Evolutionary conservation across 495 filamentous ascomycete genomes (phyloP), one percentile per base, ranked within the genome.

Genomic region (Xylaria intraflava): DNA sequence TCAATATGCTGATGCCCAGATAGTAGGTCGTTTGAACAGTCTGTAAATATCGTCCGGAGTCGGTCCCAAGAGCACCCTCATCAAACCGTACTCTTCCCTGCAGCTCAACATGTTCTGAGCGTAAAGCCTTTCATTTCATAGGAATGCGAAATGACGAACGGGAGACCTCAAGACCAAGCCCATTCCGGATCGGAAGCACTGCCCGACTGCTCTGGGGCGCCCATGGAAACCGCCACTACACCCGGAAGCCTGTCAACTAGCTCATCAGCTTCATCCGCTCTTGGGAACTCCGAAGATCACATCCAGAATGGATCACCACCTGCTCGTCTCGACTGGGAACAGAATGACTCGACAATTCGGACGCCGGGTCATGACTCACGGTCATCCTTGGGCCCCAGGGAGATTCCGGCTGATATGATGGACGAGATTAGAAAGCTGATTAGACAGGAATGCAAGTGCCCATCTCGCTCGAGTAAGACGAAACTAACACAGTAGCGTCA

Each of bases 351-450:
- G 8, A 42, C 23, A 7, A 51, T 24, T 7, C 16, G 41, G 14
- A 19, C 29, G 49, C 41, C 39, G 47, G n/a, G 24, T 12, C 33
- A 16, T 19, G 20, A 27, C 16, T 12, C 29, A 23, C 48, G 49
- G 48, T 41, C 36, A 30, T 17, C 49, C 6, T 14, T 39, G 12
- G 35, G 35, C 12, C 5, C 20, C 1, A 39, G 51, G 11, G 30
- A 41, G n/a, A 16, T 49, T n/a, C 39, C 48, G 17, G 48, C 41
- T 6, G 41, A 55, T 46, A 27, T 60, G 8, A 49, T 60, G 29
- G 44, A 46, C 33, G 57, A 65, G 47, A 60, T 65, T 30, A 58
- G 60, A 24, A 63, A 61, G 43, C 51, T 63, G 11, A 61, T 64
- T 44, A 49, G 56, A 24, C 55, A 66, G 26, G 61, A 66, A 51